Evolutionary conservation across 768 basidiomycete species (phyloP), one percentile per base, ranked within the genome.

Genomic region (Mycena sanguinolenta): DNA sequence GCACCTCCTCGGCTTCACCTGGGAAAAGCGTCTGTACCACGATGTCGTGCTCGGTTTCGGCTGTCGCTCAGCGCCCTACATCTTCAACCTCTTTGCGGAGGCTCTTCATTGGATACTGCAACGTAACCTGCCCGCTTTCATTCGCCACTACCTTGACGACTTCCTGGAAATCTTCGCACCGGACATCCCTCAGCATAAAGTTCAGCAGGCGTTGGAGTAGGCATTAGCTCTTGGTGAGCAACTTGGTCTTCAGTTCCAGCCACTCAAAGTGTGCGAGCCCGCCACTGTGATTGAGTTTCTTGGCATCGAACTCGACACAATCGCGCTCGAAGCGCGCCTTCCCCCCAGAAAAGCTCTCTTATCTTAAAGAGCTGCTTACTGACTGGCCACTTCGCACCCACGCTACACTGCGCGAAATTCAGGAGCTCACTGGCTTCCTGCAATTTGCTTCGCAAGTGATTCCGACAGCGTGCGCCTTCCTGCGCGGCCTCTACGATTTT

Each of bases 381-480:
- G 12, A 13, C 8, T 53, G 52, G 52, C 28, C 42, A 4, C 34
- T 13, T 12, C 58, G 61, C 32, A 38, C 63, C 10, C 39, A 54
- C 10, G 63, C 67, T 30, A 63, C 5, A 2, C 60, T 72, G 1
- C 59, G 54, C 25, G 54, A 74, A 21, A 44, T 73, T 7, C 42
- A 74, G 39, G 68, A 74, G 21, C 61, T 74, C 19, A 69, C 50
- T 1, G 71, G 68, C 16, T 74, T 70, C 46, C 57, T 74, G 23
- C 65, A 72, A 23, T 74, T 74, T 28, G 68, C 71, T 1, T 74
- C 62, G 0, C 70, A 74, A 27, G 73, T 74, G 52, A 65, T 73
- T 23, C 67, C 71, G 0, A 61, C 36, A 7, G 57, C 71, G 21
- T 62, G 68, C 9, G 71, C 73, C 0, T 72, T 72, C 49, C 49